Conservation (phyloP, 2,329 filamentous ascomycete species). For the Biscogniauxia sp. region DNA sequence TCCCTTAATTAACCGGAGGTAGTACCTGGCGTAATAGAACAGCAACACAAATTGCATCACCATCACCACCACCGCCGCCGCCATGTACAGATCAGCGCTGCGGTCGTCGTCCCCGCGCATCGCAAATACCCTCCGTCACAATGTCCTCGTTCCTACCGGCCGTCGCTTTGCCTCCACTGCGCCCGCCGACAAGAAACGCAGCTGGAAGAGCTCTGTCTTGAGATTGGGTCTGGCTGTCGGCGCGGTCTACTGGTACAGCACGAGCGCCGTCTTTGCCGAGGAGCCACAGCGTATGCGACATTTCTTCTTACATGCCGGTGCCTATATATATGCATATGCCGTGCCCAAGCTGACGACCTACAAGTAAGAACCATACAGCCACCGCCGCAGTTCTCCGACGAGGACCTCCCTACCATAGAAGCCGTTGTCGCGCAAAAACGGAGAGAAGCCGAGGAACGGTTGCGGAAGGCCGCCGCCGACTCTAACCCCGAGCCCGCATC, state of each 20-base stretch:
- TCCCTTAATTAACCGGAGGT: too few species aligned
- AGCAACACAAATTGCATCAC: too few species aligned
- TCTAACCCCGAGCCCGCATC: constrained; percentile 30
- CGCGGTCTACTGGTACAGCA: constrained; percentile 92
- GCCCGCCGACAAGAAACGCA: constrained; percentile 65
- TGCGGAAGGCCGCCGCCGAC: constrained; percentile 27
- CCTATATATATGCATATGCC: not conserved
- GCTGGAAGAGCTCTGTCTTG: constrained; percentile 74
- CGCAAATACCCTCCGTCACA: constrained; percentile 41
- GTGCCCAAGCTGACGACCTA: constrained; percentile 3
- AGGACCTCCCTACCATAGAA: constrained; percentile 63
- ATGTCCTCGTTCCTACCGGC: constrained; percentile 37
- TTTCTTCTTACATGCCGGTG: not conserved
- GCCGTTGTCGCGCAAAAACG: constrained; percentile 65
- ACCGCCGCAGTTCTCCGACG: constrained; percentile 53
- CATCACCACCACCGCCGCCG: not conserved
- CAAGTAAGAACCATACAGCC: constrained; percentile 35
- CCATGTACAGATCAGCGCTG: constrained; percentile 54
- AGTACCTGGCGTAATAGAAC: too few species aligned
- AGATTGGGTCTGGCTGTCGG: constrained; percentile 75
- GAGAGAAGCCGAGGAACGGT: constrained; percentile 41
- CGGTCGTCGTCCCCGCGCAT: constrained; percentile 48
- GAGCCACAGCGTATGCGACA: constrained; percentile 66
- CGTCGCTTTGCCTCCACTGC: constrained; percentile 54
- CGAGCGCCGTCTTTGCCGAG: constrained; percentile 81